These are phyloP conservation scores for Ricinus communis DNA, from an alignment of 345 rosid genomes.

Conservation along the genomic window DNA sequence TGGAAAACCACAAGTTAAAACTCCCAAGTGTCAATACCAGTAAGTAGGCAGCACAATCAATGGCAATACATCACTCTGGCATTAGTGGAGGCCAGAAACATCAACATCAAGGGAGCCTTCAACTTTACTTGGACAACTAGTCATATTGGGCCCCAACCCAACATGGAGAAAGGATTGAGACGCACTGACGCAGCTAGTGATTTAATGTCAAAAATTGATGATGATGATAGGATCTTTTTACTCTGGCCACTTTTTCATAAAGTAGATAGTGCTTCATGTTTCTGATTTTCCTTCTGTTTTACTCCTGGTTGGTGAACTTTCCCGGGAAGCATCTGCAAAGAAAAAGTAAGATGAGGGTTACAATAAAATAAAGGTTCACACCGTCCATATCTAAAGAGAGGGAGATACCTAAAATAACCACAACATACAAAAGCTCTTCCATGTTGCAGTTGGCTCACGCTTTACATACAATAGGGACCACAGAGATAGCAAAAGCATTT, in stretches of 20 bases:
- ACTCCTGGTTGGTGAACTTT: conserved; percentile 18
- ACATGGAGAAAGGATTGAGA: conserved; percentile 4
- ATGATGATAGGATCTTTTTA: conserved; percentile 11
- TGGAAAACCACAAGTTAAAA: not conserved
- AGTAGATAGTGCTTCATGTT: not conserved
- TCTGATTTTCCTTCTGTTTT: conserved; percentile 2
- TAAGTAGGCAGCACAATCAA: conserved; percentile 1
- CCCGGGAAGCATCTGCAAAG: not conserved
- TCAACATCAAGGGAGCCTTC: not conserved
- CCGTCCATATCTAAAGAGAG: conserved; percentile 11
- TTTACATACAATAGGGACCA: not conserved
- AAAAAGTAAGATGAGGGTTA: conserved; percentile 11
- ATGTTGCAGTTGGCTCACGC: not conserved
- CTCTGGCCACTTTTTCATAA: conserved; percentile 6
- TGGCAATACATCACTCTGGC: conserved; percentile 7
- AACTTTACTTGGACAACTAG: not conserved
- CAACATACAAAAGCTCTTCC: not conserved
- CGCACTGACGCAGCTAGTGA: conserved; percentile 18
- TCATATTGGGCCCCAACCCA: not conserved
- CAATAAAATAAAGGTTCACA: conserved; percentile 8
- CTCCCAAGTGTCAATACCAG: conserved; percentile 18
- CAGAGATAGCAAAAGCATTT: not conserved
- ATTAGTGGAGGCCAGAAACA: conserved; percentile 3
- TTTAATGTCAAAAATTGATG: conserved; percentile 5
- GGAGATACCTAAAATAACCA: conserved; percentile 3